These are phyloP conservation scores for Leishmania tropica DNA, from an alignment of 208 protist genomes.

Conservation along the genomic window DNA sequence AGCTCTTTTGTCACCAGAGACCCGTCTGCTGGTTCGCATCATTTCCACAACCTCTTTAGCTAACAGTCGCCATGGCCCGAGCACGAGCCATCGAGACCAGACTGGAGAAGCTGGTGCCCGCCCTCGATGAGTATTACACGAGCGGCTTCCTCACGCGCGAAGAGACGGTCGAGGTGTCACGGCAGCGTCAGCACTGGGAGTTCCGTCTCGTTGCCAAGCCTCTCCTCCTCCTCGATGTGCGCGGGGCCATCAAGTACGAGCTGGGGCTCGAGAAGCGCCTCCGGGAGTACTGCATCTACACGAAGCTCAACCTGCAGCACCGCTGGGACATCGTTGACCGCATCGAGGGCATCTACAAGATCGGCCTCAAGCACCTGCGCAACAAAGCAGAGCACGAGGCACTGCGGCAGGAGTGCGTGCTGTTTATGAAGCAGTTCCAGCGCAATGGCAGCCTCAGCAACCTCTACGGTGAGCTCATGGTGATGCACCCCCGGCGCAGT, in stretches of 20 bases:
- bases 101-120: constrained; percentile 84
- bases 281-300: constrained; percentile 57
- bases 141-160: constrained; percentile 76
- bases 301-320: constrained; percentile 76
- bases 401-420: constrained; percentile 58
- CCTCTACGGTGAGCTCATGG: constrained; percentile 77
- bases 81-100: constrained; percentile 86
- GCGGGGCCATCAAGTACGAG: constrained; percentile 76
- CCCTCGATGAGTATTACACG: constrained; percentile 87
- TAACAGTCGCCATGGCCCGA: constrained; percentile 57
- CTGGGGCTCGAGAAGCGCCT: constrained; percentile 73
- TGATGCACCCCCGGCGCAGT: constrained; percentile 60
- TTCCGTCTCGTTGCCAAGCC: constrained; percentile 89
- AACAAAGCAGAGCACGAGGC: constrained; percentile 53
- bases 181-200: constrained; percentile 81
- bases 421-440: constrained; percentile 67
- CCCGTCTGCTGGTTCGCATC: neutral
- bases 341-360: constrained; percentile 82
- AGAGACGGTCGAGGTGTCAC: constrained; percentile 69
- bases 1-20: neutral
- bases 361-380: constrained; percentile 78
- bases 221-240: constrained; percentile 84
- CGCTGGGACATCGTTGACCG: constrained; percentile 84
- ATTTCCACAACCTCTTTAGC: neutral
- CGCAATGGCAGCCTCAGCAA: constrained; percentile 65